phyloP scores from a whole-genome alignment of 2,329 filamentous ascomycete genomes.

The Fragosphaeria purpurea region DNA sequence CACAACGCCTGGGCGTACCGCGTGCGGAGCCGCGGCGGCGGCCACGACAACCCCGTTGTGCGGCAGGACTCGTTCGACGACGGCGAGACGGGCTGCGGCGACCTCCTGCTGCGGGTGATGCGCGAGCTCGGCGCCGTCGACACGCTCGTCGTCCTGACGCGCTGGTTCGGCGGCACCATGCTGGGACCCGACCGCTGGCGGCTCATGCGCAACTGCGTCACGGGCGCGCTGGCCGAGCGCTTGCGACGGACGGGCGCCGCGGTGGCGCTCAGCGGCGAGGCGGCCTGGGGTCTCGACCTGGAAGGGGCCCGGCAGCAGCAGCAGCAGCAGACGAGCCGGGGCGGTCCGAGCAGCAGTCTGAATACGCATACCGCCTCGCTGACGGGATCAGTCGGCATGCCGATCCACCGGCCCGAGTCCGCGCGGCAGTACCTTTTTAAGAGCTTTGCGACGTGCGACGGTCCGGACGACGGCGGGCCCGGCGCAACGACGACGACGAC shows the following conservation, averaged over 20 bases:
- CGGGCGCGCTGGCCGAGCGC: conserved; percentile 43
- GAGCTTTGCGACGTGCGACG: conserved; percentile 43
- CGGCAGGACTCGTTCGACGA: conserved; percentile 47
- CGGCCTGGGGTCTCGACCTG: conserved; percentile 51
- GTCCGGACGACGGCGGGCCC: not conserved
- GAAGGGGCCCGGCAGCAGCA: conserved; percentile 36
- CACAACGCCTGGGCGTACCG: conserved; percentile 51
- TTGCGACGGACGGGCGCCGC: conserved; percentile 32
- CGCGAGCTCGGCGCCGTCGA: conserved; percentile 40
- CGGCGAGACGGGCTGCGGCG: conserved; percentile 50
- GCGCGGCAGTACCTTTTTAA: conserved; percentile 50
- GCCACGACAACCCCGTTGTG: conserved; percentile 13
- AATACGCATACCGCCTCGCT: conserved; percentile 18
- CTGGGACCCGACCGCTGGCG: conserved; percentile 53
- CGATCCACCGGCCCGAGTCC: conserved; percentile 63
- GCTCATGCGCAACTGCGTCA: conserved; percentile 48
- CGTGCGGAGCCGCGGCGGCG: conserved; percentile 14
- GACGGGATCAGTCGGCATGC: conserved; percentile 38
- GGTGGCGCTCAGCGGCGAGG: conserved; percentile 36
- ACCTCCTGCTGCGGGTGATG: conserved; percentile 44
- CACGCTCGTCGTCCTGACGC: conserved; percentile 47
- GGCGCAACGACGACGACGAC: conserved; percentile 9
- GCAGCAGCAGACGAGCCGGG: not conserved
- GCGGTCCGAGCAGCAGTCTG: conserved; percentile 17
- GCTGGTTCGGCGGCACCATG: conserved; percentile 54